Evolutionary conservation across 2,329 filamentous ascomycete species (phyloP), one percentile per base, ranked within the genome.

Genomic region (Kalaharituber pfeilii): DNA sequence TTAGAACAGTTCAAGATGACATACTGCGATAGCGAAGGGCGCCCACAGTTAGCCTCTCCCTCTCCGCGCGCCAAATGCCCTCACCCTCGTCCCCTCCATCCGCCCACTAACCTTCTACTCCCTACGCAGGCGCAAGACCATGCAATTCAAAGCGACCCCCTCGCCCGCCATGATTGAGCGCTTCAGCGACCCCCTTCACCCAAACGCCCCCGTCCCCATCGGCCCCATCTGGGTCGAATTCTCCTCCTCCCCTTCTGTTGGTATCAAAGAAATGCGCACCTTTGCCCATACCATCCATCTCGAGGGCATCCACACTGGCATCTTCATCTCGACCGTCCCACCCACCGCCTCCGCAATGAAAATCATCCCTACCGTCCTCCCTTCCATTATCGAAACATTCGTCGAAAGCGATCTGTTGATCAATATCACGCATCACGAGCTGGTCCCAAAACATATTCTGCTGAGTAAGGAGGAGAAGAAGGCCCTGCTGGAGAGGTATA

Each of bases 381-480:
- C 80, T 58, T 84, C 83, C 53, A 80, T 84, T 65, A 86, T 95
- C 66, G 91, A 98, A 73, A 86, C 86, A 67, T 98, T 98, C 73
- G 79, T 89, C 64, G 91, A 96, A 74, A 84, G 91, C 68, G 91
- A 98, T 70, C 71, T 98, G 64, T 76, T 96, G 57, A 88, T 98
- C 70, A 98, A 98, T 72, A 96, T 98, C 69, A 96, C 89, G 56
- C 85, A 88, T 69, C 91, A 98, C 72, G 89, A 96, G 71, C 77
- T 98, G 54, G 91, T 98, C 27, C 91, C 91, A 45, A 87, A 84
- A 67, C 91, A 98, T 67, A 81, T 96, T 33, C 72, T 96, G 57
- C 78, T 98, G 54, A 94, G 86, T 65, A 77, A 80, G 47, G 86
- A 93, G 65, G 91, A 98, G 74, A 95, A 95, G 77, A 72, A 72